These are phyloP conservation scores for Corinectria fuckeliana DNA, from an alignment of 2,329 filamentous ascomycete genomes.

Conservation along the genomic window DNA sequence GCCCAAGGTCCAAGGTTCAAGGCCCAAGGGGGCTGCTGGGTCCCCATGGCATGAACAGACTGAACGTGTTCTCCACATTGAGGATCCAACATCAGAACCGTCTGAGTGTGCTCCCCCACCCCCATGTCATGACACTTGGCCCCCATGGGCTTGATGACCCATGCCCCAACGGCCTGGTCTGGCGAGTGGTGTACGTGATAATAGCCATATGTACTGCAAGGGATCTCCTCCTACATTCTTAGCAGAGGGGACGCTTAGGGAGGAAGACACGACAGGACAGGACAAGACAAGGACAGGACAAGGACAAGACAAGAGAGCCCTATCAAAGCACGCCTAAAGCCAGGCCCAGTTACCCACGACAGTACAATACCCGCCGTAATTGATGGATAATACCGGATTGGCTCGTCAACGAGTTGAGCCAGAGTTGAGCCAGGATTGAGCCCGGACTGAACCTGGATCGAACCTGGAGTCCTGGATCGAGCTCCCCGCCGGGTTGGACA, in stretches of 20 bases:
- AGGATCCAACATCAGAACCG: constrained; percentile 14
- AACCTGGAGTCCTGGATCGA: background rate
- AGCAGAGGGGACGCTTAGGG: background rate
- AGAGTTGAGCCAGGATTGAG: background rate
- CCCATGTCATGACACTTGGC: constrained; percentile 20
- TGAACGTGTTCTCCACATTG: constrained; percentile 16
- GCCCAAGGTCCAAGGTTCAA: too few species aligned
- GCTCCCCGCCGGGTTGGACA: background rate
- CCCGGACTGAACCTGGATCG: background rate
- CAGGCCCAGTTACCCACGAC: background rate
- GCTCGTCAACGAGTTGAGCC: constrained; percentile 7
- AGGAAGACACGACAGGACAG: constrained; percentile 9
- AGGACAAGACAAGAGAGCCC: background rate
- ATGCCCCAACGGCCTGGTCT: constrained; percentile 20
- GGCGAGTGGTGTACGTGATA: constrained; percentile 16
- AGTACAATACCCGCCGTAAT: background rate
- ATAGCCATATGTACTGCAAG: constrained; percentile 12
- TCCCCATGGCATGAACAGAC: constrained; percentile 15
- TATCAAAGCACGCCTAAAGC: background rate
- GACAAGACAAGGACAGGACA: constrained; percentile 4
- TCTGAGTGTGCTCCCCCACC: constrained; percentile 11
- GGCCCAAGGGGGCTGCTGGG: too few species aligned
- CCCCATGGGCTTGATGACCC: constrained; percentile 16
- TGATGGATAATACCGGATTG: constrained; percentile 6
- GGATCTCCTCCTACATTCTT: too few species aligned